Base-by-base conservation (phyloP, 768 basidiomycete species). In the Tremella yokohamensis region DNA sequence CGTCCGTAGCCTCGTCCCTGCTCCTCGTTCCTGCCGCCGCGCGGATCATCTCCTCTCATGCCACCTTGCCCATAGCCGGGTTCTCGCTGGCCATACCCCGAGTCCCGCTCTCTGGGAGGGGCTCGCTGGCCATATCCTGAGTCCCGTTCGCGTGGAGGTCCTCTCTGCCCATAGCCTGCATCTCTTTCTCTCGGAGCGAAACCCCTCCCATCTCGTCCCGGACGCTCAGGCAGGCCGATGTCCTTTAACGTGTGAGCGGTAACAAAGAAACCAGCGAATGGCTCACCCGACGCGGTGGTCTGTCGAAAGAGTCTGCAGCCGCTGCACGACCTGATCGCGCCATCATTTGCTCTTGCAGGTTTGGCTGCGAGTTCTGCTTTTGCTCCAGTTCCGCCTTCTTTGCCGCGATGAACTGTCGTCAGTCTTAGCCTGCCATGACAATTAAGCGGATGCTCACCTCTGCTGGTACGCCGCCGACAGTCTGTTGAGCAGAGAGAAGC, bases 401-500 rank as follows among this genome's bases (percentile, higher is more conserved):
- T 39, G 74, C 74, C 38, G 67, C 68, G 52, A 76, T 70, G 52
- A 77, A 74, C 72, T 74, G 57, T 13, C 11, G 20, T 54, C 6
- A 49, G 22, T 22, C 19, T 4, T 44, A 18, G 44, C 11, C 15
- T 37, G 18, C n/a, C 34, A 25, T 18, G 42, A 22, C 22, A 22
- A 49, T 37, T 2, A n/a, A 4, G 6, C 3, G 24, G 4, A 38
- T 8, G 45, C 74, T 56, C 39, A 75, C 74, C 11, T 87, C 87
- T 11, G 84, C 83, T 8, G 96, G 96, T 0, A 99, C 88, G 59
- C 92, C 92, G 9, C 89, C 87, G 1, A 87, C 83, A 26, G 89
- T 88, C 29, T 82, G 82, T 76, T 98, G 94, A 2, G 96, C 96
- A 65, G 94, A 92, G 3, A 98, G 80, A n/a, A 99, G 80, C 4